These are phyloP conservation scores for Suillus cothurnatus DNA, from an alignment of 768 basidiomycete genomes.

Conservation along the genomic window DNA sequence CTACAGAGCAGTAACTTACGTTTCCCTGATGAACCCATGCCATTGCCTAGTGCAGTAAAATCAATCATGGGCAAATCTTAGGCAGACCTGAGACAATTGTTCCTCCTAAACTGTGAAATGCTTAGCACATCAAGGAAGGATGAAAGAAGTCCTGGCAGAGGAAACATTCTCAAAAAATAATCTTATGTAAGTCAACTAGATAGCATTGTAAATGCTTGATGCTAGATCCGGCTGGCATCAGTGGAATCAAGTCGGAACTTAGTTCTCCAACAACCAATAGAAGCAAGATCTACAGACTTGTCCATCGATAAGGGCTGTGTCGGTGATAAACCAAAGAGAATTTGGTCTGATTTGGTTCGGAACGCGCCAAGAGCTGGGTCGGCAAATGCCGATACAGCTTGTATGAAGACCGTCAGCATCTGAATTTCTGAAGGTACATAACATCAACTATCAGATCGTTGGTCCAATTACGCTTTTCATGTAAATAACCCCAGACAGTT, in stretches of 20 bases:
- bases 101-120: too few species aligned
- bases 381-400: neutral
- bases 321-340: neutral
- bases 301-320: neutral
- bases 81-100: too few species aligned
- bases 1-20: too few species aligned
- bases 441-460: slow-evolving; percentile 5
- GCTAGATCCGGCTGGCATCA: neutral
- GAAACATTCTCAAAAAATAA: too few species aligned
- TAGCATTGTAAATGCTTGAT: neutral
- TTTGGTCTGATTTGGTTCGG: neutral
- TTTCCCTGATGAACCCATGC: too few species aligned
- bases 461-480: neutral
- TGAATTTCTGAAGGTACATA: neutral
- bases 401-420: neutral
- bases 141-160: too few species aligned
- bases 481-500: neutral
- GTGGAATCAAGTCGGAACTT: neutral
- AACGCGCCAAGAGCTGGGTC: neutral
- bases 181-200: too few species aligned
- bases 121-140: too few species aligned
- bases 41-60: too few species aligned
- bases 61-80: too few species aligned
- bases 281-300: neutral
- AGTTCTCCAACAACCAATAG: neutral